Conservation (phyloP, 257 asterid species). For the Buddleja alternifolia region DNA sequence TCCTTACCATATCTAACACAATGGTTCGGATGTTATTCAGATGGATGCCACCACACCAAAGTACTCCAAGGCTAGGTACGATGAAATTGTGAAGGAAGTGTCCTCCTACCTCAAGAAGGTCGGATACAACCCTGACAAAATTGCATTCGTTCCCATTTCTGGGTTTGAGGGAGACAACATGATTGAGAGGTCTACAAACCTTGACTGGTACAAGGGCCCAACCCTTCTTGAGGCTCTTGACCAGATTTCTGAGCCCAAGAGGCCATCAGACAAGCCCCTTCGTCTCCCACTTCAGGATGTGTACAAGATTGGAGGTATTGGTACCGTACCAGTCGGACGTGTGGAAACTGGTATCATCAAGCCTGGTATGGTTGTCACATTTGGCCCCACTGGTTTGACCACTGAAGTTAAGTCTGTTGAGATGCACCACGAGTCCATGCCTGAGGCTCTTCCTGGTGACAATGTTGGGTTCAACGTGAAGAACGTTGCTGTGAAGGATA, state of each 20-base stretch:
- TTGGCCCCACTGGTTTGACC: constrained; percentile 39
- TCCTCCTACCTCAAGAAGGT: constrained; percentile 71
- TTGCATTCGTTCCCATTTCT: constrained; percentile 65
- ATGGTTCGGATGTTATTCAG: constrained; percentile 26
- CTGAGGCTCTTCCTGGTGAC: constrained; percentile 51
- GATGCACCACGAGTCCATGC: constrained; percentile 55
- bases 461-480: constrained; percentile 65
- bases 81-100: constrained; percentile 66
- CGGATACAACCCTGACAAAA: constrained; percentile 73
- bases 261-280: constrained; percentile 57
- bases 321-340: constrained; percentile 61
- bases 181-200: constrained; percentile 67
- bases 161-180: constrained; percentile 69
- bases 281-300: constrained; percentile 62
- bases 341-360: constrained; percentile 51
- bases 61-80: constrained; percentile 63
- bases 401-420: constrained; percentile 48
- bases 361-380: constrained; percentile 42
- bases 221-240: constrained; percentile 65
- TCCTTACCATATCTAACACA: neutral
- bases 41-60: constrained; percentile 76
- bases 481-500: constrained; percentile 70
- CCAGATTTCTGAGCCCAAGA: constrained; percentile 43
- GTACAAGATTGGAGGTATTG: constrained; percentile 56
- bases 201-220: constrained; percentile 73